Evolutionary conservation across 805 yeast species (phyloP), one percentile per base, ranked within the genome.

Genomic region (Lipomyces sp.): DNA sequence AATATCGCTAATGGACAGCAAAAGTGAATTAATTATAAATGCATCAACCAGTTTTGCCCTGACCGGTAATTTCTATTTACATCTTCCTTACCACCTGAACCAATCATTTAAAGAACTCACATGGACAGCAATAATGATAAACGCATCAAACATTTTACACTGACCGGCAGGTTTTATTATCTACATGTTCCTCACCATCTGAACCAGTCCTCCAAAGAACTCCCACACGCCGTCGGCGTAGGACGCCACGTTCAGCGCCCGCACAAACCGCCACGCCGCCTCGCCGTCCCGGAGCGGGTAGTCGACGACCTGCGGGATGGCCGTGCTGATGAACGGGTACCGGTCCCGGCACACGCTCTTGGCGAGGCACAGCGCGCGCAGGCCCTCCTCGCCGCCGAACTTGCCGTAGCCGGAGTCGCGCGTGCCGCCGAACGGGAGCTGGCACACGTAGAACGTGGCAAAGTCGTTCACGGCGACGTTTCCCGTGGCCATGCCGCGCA

Each of bases 361-460:
- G 47, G 88, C 86, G 49, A 82, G 76, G 67, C 98, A 91, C 39
- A 93, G 73, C 0, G 96, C 97, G 36, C 87, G 79, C 38, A 93
- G 74, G 1, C 99, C 99, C 73, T 93, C 99, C 65, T 84, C 95
- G 41, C 99, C 99, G 21, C 96, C 96, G 72, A 93, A 93, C 66
- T 91, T 91, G 50, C 98, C 98, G 65, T 89, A 93, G 0, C 99
- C 99, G 4, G 95, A 85, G 40, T 89, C 93, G 60, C 83, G 83
- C 24, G 79, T 79, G 28, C 99, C 99, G 47, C 99, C 99, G 70
- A 93, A 93, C 29, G 99, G 99, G 60, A 93, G 74, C 70, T 93
- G 98, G 60, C 96, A 90, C 32, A 93, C 87, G 64, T 90, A 58
- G 65, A 82, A 93, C 0, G 98, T 91, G 6, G 98, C 99, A 74